Evolutionary conservation across 2,329 filamentous ascomycete species (phyloP).

Genomic region (Chrysoporthe austroafricana): DNA sequence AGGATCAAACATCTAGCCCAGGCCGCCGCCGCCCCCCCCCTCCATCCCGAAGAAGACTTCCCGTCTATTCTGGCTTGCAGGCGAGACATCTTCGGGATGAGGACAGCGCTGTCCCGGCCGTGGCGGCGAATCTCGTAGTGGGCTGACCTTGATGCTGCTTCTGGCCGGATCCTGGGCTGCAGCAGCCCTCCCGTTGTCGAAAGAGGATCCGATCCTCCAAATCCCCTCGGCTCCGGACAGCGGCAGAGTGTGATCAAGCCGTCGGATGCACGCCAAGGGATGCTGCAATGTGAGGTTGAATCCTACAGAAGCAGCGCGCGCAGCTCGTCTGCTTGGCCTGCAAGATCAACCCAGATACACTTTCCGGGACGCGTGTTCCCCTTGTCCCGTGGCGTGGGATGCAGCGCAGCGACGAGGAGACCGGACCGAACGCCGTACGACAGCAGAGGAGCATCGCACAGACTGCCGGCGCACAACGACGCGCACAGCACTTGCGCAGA

Average conservation of each 20-base stretch:
- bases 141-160: too few relatives aligned
- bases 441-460: constrained; percentile 7
- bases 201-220: too few relatives aligned
- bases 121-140: too few relatives aligned
- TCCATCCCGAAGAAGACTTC: background rate
- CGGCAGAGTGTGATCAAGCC: background rate
- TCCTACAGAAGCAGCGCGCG: background rate
- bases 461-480: background rate
- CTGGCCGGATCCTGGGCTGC: too few relatives aligned
- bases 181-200: too few relatives aligned
- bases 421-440: constrained; percentile 15
- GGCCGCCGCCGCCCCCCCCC: background rate
- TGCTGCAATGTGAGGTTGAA: background rate
- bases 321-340: background rate
- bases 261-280: background rate
- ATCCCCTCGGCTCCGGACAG: background rate
- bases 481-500: background rate
- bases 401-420: background rate
- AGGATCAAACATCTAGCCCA: background rate
- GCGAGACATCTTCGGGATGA: background rate
- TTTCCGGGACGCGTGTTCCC: background rate
- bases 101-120: background rate
- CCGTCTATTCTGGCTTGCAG: constrained; percentile 1
- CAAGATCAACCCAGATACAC: constrained; percentile 2
- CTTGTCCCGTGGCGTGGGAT: background rate